Evolutionary conservation across 139 green algal species (phyloP).

Genomic region (Tetradesmus lagerheimii): DNA sequence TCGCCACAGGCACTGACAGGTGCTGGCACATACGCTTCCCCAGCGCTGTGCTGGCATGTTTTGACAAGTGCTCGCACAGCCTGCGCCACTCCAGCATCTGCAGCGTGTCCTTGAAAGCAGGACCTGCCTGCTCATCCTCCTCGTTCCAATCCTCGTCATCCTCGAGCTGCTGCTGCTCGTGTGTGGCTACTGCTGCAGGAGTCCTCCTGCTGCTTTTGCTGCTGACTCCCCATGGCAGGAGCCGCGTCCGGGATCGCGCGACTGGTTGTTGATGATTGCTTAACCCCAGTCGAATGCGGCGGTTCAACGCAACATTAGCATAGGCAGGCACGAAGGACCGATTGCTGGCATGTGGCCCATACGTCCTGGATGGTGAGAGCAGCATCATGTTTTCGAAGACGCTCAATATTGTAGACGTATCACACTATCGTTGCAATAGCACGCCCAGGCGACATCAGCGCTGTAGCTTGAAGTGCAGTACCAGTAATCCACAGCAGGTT

Average conservation of each 20-base stretch:
- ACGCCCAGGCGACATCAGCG: too few species aligned
- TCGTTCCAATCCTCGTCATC: neutral
- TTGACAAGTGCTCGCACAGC: slow-evolving; percentile 75
- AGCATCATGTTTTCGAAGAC: neutral
- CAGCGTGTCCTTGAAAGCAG: slow-evolving; percentile 71
- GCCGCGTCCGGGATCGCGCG: neutral
- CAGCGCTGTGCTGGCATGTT: slow-evolving; percentile 76
- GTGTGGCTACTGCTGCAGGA: neutral
- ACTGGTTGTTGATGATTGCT: neutral
- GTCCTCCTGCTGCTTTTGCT: neutral
- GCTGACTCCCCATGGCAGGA: neutral
- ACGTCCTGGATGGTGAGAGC: neutral
- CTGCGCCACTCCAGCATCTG: slow-evolving; percentile 75
- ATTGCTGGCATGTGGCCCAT: neutral
- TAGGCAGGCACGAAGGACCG: neutral
- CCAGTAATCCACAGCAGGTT: too few species aligned
- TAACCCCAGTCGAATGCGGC: neutral
- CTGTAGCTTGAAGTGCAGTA: too few species aligned
- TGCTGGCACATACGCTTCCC: slow-evolving; percentile 64
- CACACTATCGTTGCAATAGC: too few species aligned
- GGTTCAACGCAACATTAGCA: neutral
- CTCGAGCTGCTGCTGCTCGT: neutral
- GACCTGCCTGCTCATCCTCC: slow-evolving; percentile 40
- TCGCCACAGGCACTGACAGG: slow-evolving; percentile 52
- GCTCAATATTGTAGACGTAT: too few species aligned